Evolutionary conservation across 2,329 filamentous ascomycete species (phyloP), one percentile per base, ranked within the genome.

Genomic region (Calycina marina): DNA sequence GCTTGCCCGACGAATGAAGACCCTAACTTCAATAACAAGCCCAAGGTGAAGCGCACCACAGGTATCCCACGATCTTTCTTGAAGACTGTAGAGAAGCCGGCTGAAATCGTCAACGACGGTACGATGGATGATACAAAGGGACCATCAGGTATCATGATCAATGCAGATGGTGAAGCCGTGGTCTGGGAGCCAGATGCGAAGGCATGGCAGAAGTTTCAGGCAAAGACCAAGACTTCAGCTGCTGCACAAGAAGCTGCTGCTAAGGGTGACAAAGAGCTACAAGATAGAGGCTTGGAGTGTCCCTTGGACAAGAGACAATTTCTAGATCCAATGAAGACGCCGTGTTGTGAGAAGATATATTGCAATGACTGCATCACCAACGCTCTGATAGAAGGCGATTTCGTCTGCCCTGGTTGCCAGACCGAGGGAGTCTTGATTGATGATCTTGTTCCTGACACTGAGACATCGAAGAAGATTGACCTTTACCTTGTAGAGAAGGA

Each of bases 361-460:
- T 98, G 90, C 70, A 90, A 90, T 72, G 85, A 94, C 57, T 98
- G 90, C 78, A 94, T 98, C 62, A 92, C 90, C 57, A 93, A 93
- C 72, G 83, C 86, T 60, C 77, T 98, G 60, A 88, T 94, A 61
- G 86, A 96, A 66, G 90, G 80, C 71, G 90, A 98, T 69, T 85
- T 98, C 61, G 68, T 86, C 58, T 98, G 90, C 59, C 90, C 90
- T 43, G 77, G 77, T 47, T 98, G 90, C 65, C 74, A 82, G 59
- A 80, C 78, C 41, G 85, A 93, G 55, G 83, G 83, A 51, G 83
- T 94, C 43, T 67, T 94, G 50, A 81, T 96, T 60, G 88, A 94
- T 67, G 80, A 93, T 58, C 71, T 98, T 46, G 72, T 77, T 53
- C 61, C 76, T 42, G 85, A 96, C 58, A 78, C 83, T 44, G 83